Evolutionary conservation across 2,329 filamentous ascomycete species (phyloP).

Genomic region (Paecilomyces formosus): DNA sequence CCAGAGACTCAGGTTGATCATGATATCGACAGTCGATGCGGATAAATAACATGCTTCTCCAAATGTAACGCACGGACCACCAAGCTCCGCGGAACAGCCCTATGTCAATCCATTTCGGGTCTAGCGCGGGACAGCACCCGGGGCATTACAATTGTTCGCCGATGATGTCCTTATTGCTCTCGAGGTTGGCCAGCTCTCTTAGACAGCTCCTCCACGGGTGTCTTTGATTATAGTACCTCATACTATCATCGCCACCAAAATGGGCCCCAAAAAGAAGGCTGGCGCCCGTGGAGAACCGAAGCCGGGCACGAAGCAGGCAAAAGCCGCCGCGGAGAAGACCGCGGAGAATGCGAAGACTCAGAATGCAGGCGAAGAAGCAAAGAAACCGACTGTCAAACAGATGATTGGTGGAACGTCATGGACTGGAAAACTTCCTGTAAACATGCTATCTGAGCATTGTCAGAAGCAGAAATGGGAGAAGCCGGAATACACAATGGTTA

Average conservation of each 20-base stretch:
- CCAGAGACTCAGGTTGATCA: not conserved
- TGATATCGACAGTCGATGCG: not conserved
- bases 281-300: slow-evolving; percentile 32
- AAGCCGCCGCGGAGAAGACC: slow-evolving; percentile 28
- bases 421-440: slow-evolving; percentile 95
- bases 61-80: not conserved
- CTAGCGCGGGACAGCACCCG: not conserved
- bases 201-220: slow-evolving; percentile 16
- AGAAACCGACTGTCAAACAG: slow-evolving; percentile 59
- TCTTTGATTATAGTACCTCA: slow-evolving; percentile 3
- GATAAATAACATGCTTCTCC: not conserved
- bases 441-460: slow-evolving; percentile 86
- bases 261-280: slow-evolving; percentile 36
- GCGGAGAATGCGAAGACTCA: slow-evolving; percentile 22
- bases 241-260: slow-evolving; percentile 11
- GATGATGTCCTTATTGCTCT: not conserved
- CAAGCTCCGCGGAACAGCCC: not conserved
- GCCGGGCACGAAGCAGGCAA: slow-evolving; percentile 33
- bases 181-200: not conserved
- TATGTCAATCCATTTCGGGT: not conserved
- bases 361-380: slow-evolving; percentile 40
- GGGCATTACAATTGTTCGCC: not conserved
- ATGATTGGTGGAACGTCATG: slow-evolving; percentile 91
- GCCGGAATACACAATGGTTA: slow-evolving; percentile 79
- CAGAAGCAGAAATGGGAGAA: slow-evolving; percentile 94